Conservation (phyloP, 768 basidiomycete species). For the Kwoniella dejecticola region DNA sequence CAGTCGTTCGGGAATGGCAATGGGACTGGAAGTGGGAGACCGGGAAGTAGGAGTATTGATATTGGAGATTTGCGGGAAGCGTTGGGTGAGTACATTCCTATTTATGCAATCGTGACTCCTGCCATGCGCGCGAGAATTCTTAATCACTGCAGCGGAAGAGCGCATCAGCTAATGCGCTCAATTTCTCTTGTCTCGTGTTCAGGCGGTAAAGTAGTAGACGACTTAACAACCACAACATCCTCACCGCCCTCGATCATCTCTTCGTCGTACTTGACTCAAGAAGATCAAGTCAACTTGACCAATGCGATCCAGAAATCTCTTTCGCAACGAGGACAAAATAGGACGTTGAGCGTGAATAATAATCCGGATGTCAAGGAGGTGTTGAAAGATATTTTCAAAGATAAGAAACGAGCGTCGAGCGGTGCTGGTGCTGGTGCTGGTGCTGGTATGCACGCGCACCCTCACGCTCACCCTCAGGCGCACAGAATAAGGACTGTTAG, state of each 20-base stretch:
- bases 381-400: slow-evolving; percentile 52
- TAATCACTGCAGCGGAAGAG: no score
- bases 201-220: slow-evolving; percentile 24
- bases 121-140: no score
- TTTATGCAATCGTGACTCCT: no score
- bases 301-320: slow-evolving; percentile 1
- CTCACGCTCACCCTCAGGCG: neutral
- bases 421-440: neutral
- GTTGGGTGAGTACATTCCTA: slow-evolving; percentile 55
- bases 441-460: neutral
- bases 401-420: slow-evolving; percentile 32
- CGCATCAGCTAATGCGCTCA: no score
- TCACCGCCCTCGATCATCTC: slow-evolving; percentile 30
- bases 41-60: slow-evolving; percentile 71
- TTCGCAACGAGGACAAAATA: slow-evolving; percentile 4
- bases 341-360: neutral
- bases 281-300: slow-evolving; percentile 8
- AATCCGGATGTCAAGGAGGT: slow-evolving; percentile 44
- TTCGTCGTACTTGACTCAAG: slow-evolving; percentile 15
- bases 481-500: slow-evolving; percentile 6
- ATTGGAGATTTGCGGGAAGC: slow-evolving; percentile 87
- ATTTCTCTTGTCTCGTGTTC: neutral
- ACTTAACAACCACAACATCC: slow-evolving; percentile 16
- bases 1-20: slow-evolving; percentile 66
- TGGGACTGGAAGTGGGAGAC: slow-evolving; percentile 56